phyloP scores from a whole-genome alignment of 345 rosid genomes.

The Bretschneidera sinensis region DNA sequence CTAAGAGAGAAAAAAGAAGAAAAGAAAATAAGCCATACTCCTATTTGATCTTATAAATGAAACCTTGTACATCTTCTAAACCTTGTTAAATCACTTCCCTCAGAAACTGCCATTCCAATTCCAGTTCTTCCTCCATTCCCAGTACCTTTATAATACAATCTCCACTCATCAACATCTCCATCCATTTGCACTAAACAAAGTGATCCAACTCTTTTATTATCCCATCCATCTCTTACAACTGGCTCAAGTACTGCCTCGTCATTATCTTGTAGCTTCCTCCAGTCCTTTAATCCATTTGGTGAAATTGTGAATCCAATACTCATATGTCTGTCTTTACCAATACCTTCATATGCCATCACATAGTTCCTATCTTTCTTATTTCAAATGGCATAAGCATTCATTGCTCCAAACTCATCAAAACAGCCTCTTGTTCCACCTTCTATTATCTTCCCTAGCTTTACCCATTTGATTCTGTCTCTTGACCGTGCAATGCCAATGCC shows the following conservation, averaged over 20 bases:
- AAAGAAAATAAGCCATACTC: too few species aligned
- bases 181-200: constrained; percentile 68
- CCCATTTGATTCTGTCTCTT: constrained; percentile 78
- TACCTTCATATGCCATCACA: constrained; percentile 72
- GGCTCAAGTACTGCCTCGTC: constrained; percentile 37
- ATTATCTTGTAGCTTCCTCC: constrained; percentile 44
- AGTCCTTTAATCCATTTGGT: constrained; percentile 50
- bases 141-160: constrained; percentile 65
- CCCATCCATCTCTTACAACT: constrained; percentile 53
- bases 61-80: constrained; percentile 57
- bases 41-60: constrained; percentile 40
- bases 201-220: constrained; percentile 50
- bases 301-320: constrained; percentile 66
- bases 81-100: constrained; percentile 38
- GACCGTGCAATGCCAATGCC: constrained; percentile 70
- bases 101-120: constrained; percentile 63
- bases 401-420: constrained; percentile 57
- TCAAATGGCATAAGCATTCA: constrained; percentile 50
- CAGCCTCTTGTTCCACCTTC: constrained; percentile 40
- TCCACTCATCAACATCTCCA: constrained; percentile 56
- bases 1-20: too few species aligned
- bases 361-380: constrained; percentile 54
- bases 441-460: constrained; percentile 62
- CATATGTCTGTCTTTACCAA: constrained; percentile 34
- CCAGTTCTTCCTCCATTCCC: constrained; percentile 56